Evolutionary conservation across 2,329 filamentous ascomycete genomes (phyloP), one percentile per base, ranked within the genome.

Genomic region (Hypoxylon sp.): DNA sequence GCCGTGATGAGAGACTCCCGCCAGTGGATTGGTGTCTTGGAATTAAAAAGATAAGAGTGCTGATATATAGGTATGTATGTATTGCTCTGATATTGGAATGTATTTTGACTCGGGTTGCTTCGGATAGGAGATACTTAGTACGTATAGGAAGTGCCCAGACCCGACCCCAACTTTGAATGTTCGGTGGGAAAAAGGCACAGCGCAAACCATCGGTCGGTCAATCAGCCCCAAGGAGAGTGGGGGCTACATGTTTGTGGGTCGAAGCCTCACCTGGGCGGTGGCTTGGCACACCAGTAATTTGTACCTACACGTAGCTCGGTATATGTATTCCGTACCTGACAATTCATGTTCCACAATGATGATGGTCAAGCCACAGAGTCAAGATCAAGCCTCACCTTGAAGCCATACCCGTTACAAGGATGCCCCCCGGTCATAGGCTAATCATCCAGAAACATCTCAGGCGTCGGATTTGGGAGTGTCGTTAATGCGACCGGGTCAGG

Each of bases 391-490:
- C 40, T 44, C 17, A 44, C 17, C 27, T 17, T 31, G 20, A 22
- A 20, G 33, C 35, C n/a, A 35, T 35, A 17, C 37, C 17, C 25
- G 25, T 57, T 46, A 55, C 61, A 65, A 59, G 61, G 66, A 17
- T 44, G 17, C 17, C 17, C 61, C 68, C 68, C 54, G 17, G 59
- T 54, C 40, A 22, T 22, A 44, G 64, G 57, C 68, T 64, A 61
- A 68, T 68, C 64, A 67, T 64, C 40, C 63, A 65, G 69, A 71
- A 69, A 71, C 69, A 62, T 48, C 49, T 69, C 31, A 51, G 66
- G 63, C 63, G 51, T 66, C 66, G 56, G 66, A 56, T 57, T 71
- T 64, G 55, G 55, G 51, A 59, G 60, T 22, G 51, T 63, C 30
- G 62, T 67, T 67, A 64, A 71, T 69, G 69, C 69, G 56, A 66